These are phyloP conservation scores for Colletotrichum simmondsii DNA, from an alignment of 2,329 filamentous ascomycete genomes.

Conservation along the genomic window DNA sequence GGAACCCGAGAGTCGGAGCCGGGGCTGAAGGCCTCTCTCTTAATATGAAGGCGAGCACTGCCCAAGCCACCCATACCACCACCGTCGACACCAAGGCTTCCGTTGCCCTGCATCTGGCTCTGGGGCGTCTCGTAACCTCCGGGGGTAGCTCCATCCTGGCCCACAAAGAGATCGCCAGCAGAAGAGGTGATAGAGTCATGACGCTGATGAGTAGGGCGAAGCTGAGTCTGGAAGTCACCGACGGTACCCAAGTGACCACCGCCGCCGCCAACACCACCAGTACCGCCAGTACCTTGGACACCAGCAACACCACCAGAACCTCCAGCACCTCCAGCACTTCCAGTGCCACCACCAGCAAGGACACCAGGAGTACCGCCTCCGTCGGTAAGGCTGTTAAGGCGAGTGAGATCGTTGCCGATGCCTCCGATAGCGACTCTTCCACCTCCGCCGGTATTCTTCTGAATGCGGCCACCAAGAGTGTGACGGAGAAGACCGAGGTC, in stretches of 20 bases:
- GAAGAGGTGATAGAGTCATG: background rate
- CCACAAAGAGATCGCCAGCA: background rate
- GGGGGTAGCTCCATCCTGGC: background rate
- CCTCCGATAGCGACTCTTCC: background rate
- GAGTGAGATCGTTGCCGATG: background rate
- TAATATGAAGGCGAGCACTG: background rate
- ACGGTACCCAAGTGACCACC: no score
- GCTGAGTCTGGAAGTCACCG: background rate
- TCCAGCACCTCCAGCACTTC: no score
- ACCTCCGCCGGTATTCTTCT: background rate
- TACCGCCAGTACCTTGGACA: background rate
- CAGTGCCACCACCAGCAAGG: background rate
- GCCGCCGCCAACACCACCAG: no score
- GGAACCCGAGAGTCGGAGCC: background rate
- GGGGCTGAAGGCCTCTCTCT: background rate
- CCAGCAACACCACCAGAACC: background rate
- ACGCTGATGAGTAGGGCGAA: background rate
- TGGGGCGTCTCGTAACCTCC: background rate
- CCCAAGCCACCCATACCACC: background rate
- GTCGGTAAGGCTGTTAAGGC: background rate
- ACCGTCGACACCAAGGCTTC: background rate
- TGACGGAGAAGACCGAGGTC: background rate
- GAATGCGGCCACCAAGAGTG: conserved; percentile 7
- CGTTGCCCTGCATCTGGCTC: background rate
- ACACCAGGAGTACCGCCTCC: no score